A percentile compares a stretch with the other conserved stretches of the same genome.
phyloP scores from a whole-genome alignment of 331 rosid species.

The Erythrophleum ivorense region DNA sequence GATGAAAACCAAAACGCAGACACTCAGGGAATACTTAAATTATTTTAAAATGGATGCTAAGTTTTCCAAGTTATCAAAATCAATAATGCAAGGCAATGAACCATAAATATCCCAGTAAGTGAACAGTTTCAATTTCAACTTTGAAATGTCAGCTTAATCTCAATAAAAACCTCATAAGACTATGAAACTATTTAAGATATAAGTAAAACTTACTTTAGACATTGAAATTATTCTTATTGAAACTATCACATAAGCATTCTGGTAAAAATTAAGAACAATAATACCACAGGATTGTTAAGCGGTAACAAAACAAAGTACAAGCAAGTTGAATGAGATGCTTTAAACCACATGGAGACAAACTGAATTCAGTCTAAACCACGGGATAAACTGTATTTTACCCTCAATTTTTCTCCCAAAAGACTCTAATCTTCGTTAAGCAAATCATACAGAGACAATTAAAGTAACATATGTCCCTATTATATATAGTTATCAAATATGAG shows the following conservation, averaged over 20 bases:
- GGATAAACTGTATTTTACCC: too few relatives aligned
- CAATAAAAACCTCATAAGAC: neutral
- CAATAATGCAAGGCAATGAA: neutral
- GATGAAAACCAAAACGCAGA: slow-evolving; percentile 9
- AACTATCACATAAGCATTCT: neutral
- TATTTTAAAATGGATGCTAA: neutral
- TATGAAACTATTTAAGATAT: neutral
- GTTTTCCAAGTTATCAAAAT: neutral
- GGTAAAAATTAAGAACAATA: neutral
- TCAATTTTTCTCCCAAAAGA: too few relatives aligned
- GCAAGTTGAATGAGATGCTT: too few relatives aligned
- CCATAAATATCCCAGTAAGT: neutral
- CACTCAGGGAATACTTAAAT: slow-evolving; percentile 2
- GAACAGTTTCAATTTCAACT: neutral
- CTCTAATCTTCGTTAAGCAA: neutral
- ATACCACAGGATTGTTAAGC: neutral
- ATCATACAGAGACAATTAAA: neutral
- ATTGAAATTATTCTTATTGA: neutral
- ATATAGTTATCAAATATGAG: neutral
- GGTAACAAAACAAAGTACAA: neutral
- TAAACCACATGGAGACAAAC: too few relatives aligned
- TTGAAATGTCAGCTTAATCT: neutral
- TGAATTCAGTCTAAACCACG: too few relatives aligned
- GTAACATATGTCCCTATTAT: neutral
- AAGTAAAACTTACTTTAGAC: neutral